These are phyloP conservation scores for Dichotomopilus funicola DNA, from an alignment of 2,329 filamentous ascomycete species.

Conservation along the genomic window DNA sequence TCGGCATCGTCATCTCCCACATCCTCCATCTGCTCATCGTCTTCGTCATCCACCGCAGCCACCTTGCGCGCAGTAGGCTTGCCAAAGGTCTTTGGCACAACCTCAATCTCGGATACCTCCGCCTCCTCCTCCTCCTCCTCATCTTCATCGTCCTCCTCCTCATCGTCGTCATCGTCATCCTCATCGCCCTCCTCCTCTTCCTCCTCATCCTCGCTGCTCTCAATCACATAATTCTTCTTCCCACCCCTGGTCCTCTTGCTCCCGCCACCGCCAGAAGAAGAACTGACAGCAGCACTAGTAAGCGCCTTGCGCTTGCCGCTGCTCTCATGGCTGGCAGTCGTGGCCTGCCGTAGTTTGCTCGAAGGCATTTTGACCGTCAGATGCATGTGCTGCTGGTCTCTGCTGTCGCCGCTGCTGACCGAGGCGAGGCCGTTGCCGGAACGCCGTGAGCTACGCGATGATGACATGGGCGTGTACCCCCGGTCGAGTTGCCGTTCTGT, in stretches of 20 bases:
- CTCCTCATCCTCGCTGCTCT: conserved; percentile 40
- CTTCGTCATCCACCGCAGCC: conserved; percentile 34
- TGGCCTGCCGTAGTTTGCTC: conserved; percentile 46
- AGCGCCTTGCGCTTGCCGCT: conserved; percentile 32
- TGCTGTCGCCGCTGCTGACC: conserved; percentile 27
- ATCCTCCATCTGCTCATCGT: conserved; percentile 16
- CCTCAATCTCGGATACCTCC: conserved; percentile 26
- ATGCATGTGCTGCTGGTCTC: conserved; percentile 39
- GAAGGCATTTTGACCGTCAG: conserved; percentile 48
- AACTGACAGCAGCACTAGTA: conserved; percentile 18
- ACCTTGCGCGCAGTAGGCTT: conserved; percentile 33
- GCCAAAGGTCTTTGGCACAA: conserved; percentile 22
- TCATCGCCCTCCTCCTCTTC: conserved; percentile 28
- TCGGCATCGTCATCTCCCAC: conserved; percentile 24
- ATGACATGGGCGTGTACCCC: conserved; percentile 37
- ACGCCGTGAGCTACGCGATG: conserved; percentile 42
- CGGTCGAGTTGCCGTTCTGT: conserved; percentile 33
- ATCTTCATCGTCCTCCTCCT: conserved; percentile 35
- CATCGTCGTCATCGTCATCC: conserved; percentile 26
- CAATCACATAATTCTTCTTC: conserved; percentile 56
- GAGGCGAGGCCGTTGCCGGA: conserved; percentile 37
- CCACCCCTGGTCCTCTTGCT: conserved; percentile 45
- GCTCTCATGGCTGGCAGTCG: conserved; percentile 30
- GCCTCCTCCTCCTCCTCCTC: conserved; percentile 30
- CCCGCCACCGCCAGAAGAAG: not conserved